phyloP scores from a whole-genome alignment of 139 green algal genomes.

The Coccomyxa sp. region DNA sequence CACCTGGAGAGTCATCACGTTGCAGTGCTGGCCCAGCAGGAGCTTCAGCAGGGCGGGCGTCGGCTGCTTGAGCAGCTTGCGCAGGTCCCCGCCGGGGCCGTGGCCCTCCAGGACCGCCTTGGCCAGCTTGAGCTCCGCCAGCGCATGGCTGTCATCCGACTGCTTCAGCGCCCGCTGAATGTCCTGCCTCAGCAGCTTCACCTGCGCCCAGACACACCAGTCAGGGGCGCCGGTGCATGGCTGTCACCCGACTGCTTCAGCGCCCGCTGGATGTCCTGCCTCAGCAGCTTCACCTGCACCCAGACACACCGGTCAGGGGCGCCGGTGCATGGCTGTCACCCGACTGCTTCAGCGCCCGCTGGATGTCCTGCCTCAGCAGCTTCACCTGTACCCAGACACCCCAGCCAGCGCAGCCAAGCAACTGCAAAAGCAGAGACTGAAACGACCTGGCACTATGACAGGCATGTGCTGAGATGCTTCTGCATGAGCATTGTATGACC shows the following conservation, averaged over 20 bases:
- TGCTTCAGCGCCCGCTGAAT: slow-evolving; percentile 25
- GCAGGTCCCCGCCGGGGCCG: slow-evolving; percentile 66
- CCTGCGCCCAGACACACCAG: no score
- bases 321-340: slow-evolving; percentile 9
- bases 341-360: slow-evolving; percentile 18
- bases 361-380: slow-evolving; percentile 43
- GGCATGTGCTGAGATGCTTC: no score
- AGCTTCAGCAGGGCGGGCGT: slow-evolving; percentile 53
- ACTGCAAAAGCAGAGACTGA: no score
- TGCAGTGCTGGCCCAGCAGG: slow-evolving; percentile 54
- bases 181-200: slow-evolving; percentile 51
- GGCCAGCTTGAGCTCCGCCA: slow-evolving; percentile 39
- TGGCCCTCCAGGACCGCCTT: slow-evolving; percentile 43
- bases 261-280: slow-evolving; percentile 37
- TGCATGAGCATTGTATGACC: no score
- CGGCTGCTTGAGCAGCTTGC: slow-evolving; percentile 47
- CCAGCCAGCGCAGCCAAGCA: no score
- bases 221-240: slow-evolving; percentile 19
- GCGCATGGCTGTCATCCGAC: background rate
- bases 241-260: slow-evolving; percentile 4
- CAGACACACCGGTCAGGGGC: no score
- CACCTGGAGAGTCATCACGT: slow-evolving; percentile 53
- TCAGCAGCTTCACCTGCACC: slow-evolving; percentile 48
- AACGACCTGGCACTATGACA: no score
- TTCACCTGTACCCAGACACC: slow-evolving; percentile 52